A percentile compares a stretch with the other conserved stretches of the same genome.
Evolutionary conservation across 306 rosid species (phyloP).

Genomic region (Elaeagnus macrophylla): DNA sequence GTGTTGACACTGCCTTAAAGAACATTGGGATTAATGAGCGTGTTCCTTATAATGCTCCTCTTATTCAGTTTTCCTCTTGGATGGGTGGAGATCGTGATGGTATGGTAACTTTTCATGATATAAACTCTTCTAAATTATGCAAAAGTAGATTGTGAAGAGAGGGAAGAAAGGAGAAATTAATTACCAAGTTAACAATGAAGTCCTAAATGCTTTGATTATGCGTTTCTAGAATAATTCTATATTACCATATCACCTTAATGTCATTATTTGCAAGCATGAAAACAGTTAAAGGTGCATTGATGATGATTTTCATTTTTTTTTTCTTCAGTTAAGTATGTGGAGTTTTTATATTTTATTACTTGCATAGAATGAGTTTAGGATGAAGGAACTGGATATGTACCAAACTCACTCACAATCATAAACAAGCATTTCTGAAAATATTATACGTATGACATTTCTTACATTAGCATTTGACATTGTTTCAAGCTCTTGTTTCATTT

Average conservation of each 20-base stretch:
- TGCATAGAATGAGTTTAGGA: neutral
- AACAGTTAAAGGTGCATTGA: too few species aligned
- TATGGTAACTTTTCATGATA: constrained; percentile 23
- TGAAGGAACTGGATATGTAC: neutral
- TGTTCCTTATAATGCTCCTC: constrained; percentile 90
- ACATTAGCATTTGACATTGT: neutral
- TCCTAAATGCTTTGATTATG: neutral
- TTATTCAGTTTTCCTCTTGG: constrained; percentile 98
- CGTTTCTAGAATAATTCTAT: too few species aligned
- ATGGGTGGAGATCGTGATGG: constrained; percentile 99
- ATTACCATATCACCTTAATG: too few species aligned
- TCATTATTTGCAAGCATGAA: too few species aligned
- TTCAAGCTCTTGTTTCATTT: neutral
- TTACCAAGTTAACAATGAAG: neutral
- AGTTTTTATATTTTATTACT: neutral
- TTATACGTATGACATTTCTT: too few species aligned
- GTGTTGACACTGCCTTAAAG: constrained; percentile 92
- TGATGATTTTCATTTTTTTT: too few species aligned
- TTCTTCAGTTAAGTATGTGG: neutral
- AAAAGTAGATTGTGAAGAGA: neutral
- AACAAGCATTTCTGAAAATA: neutral
- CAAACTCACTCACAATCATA: neutral
- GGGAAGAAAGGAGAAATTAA: neutral
- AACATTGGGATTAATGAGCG: constrained; percentile 87
- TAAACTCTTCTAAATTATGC: neutral